These are phyloP conservation scores for Nemania bipapillata DNA, from an alignment of 2,329 filamentous ascomycete species.

Conservation along the genomic window DNA sequence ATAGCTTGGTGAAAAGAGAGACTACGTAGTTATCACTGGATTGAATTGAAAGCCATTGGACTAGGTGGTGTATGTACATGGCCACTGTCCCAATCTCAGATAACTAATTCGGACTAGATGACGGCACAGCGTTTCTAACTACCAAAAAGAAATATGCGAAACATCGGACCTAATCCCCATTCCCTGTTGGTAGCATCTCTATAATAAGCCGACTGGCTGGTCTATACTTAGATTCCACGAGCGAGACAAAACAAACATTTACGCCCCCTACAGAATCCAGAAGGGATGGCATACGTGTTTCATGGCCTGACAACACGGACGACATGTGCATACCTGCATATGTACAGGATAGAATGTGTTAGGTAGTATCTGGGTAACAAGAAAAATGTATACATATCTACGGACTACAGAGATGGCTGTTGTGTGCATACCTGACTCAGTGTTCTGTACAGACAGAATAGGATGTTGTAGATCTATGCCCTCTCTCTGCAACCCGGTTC, in stretches of 20 bases:
- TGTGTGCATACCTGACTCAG: too few species aligned
- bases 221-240: slow-evolving; percentile 22
- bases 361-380: too few species aligned
- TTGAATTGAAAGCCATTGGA: neutral
- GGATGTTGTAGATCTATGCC: too few species aligned
- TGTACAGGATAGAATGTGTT: too few species aligned
- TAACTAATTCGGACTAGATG: slow-evolving; percentile 3
- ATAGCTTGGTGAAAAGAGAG: neutral
- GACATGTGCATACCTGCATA: too few species aligned
- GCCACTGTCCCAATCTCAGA: neutral
- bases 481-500: slow-evolving; percentile 22
- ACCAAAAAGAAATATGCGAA: slow-evolving; percentile 5
- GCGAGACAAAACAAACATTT: slow-evolving; percentile 1
- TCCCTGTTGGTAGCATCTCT: slow-evolving; percentile 13
- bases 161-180: slow-evolving; percentile 12
- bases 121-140: slow-evolving; percentile 18
- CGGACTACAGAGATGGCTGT: too few species aligned
- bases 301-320: neutral
- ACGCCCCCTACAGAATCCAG: neutral
- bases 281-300: neutral
- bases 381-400: too few species aligned
- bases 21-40: neutral
- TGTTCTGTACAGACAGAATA: too few species aligned
- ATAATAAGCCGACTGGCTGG: neutral
- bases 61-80: neutral